Conservation (phyloP, 441 rosid species). For the Flueggea neowawraea region DNA sequence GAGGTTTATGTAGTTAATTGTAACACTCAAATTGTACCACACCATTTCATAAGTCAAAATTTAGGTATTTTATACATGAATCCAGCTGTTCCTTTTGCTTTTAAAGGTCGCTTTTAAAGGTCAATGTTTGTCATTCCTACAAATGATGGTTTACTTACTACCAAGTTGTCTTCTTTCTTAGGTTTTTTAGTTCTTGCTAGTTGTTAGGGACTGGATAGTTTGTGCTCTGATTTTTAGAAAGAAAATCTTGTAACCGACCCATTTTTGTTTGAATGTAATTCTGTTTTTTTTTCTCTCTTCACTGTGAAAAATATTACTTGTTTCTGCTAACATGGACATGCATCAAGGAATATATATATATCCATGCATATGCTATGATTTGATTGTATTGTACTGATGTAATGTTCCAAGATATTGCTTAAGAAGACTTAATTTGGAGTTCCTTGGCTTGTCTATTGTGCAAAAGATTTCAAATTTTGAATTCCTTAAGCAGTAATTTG, state of each 20-base stretch:
- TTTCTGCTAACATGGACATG: too few relatives aligned
- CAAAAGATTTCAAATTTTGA: too few relatives aligned
- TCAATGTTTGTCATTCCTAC: too few relatives aligned
- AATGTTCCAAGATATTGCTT: too few relatives aligned
- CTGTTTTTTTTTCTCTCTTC: background rate
- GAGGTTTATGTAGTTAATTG: constrained; percentile 26
- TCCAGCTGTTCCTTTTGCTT: constrained; percentile 13
- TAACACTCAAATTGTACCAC: constrained; percentile 20
- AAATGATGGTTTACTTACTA: background rate
- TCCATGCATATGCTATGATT: too few relatives aligned
- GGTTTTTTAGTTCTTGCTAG: constrained; percentile 7
- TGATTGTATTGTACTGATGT: too few relatives aligned
- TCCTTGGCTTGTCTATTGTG: too few relatives aligned
- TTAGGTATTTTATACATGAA: constrained; percentile 25
- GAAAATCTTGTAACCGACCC: constrained; percentile 21
- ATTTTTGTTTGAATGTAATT: constrained; percentile 25
- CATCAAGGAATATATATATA: too few relatives aligned
- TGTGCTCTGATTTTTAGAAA: constrained; percentile 17
- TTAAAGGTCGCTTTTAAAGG: constrained; percentile 2
- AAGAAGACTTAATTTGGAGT: too few relatives aligned
- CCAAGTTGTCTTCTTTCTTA: constrained; percentile 15
- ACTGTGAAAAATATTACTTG: constrained; percentile 1
- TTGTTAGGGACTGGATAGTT: constrained; percentile 13
- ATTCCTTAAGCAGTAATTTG: too few relatives aligned
- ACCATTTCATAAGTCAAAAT: constrained; percentile 24